These are phyloP conservation scores for Fusarium fracticaudum DNA, from an alignment of 2,329 filamentous ascomycete species.

Conservation along the genomic window DNA sequence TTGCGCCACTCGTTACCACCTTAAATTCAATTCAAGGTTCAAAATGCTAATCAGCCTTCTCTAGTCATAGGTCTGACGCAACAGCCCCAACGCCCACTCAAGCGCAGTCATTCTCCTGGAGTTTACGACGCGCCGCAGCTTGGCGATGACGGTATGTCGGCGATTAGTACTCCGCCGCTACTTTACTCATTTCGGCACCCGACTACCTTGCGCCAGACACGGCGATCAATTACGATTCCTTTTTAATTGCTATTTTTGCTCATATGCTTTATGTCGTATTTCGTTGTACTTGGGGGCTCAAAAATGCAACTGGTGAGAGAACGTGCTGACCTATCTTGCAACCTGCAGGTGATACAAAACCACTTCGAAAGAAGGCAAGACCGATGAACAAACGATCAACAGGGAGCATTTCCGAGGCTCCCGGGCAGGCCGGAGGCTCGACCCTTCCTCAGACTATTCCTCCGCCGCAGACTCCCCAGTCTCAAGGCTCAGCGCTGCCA, in stretches of 20 bases:
- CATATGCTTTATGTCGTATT: constrained; percentile 47
- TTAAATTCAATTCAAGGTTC: neutral
- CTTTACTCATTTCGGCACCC: constrained; percentile 44
- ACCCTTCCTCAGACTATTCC: constrained; percentile 51
- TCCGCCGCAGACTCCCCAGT: constrained; percentile 66
- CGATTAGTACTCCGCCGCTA: constrained; percentile 49
- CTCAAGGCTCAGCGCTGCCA: constrained; percentile 58
- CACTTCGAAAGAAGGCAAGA: constrained; percentile 65
- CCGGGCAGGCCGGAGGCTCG: constrained; percentile 62
- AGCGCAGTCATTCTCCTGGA: constrained; percentile 82
- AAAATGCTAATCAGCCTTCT: constrained; percentile 40
- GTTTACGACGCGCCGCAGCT: constrained; percentile 61
- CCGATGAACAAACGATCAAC: constrained; percentile 68
- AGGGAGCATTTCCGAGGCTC: constrained; percentile 65
- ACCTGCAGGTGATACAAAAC: constrained; percentile 58
- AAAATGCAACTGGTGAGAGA: neutral
- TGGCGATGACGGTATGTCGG: constrained; percentile 79
- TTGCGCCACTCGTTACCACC: constrained; percentile 9
- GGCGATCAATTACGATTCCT: constrained; percentile 22
- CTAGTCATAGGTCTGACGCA: constrained; percentile 57
- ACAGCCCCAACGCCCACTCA: constrained; percentile 73
- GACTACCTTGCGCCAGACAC: constrained; percentile 28
- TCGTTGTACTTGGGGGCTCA: constrained; percentile 9
- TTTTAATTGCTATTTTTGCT: constrained; percentile 38
- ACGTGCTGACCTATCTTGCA: constrained; percentile 44